Evolutionary conservation across 2,329 filamentous ascomycete species (phyloP).

Genomic region (Neoarthrinium moseri): DNA sequence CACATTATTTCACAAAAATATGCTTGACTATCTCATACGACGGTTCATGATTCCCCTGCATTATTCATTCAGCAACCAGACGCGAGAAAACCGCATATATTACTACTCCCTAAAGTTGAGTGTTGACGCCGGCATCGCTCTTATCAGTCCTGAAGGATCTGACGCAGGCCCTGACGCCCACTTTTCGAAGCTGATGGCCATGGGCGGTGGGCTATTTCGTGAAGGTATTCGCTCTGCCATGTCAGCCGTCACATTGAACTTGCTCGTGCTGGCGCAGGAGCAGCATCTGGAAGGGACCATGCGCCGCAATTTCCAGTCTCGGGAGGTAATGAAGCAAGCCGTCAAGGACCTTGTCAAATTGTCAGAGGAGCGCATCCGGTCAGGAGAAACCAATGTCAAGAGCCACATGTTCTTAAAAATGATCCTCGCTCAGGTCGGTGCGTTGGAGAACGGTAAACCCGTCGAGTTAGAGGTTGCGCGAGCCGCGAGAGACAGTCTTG

Average conservation of each 20-base stretch:
- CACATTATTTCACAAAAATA: constrained; percentile 42
- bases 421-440: constrained; percentile 37
- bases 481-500: constrained; percentile 32
- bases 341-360: constrained; percentile 26
- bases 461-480: constrained; percentile 26
- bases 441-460: constrained; percentile 23
- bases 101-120: constrained; percentile 48
- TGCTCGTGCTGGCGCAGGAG: constrained; percentile 30
- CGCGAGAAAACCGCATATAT: constrained; percentile 42
- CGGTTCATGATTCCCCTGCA: constrained; percentile 57
- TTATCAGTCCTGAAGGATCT: constrained; percentile 24
- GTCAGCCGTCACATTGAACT: constrained; percentile 32
- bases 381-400: constrained; percentile 56
- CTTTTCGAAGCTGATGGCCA: constrained; percentile 34
- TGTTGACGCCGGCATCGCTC: constrained; percentile 39
- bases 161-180: constrained; percentile 32
- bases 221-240: constrained; percentile 29
- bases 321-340: constrained; percentile 30
- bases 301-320: constrained; percentile 19
- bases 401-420: constrained; percentile 43
- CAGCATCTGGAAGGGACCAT: constrained; percentile 22
- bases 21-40: constrained; percentile 50
- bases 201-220: constrained; percentile 39
- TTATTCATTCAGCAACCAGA: constrained; percentile 41
- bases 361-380: constrained; percentile 29